Percentiles rank a stretch among this genome's conserved stretches.
Evolutionary conservation across 306 rosid genomes (phyloP).

Genomic region (Quercus glauca): DNA sequence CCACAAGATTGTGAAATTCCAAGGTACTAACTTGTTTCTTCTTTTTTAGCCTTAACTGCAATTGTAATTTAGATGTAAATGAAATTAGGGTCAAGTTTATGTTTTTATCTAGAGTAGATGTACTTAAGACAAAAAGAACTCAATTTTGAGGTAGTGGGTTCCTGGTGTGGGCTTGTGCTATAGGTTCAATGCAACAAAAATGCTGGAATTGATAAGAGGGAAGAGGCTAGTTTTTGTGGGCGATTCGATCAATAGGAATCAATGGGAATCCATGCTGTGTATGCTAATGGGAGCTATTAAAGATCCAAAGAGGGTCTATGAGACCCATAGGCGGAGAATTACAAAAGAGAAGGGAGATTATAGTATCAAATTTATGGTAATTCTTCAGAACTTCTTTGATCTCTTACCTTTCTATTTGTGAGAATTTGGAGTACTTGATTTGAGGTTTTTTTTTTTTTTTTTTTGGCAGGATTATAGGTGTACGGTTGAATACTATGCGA

Average conservation of each 20-base stretch:
- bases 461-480: conserved; percentile 73
- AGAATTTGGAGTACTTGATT: conserved; percentile 7
- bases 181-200: conserved; percentile 86
- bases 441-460: not conserved
- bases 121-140: not conserved
- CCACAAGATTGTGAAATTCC: conserved; percentile 63
- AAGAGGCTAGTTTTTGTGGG: conserved; percentile 95
- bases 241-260: conserved; percentile 90
- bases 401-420: not conserved
- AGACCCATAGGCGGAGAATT: conserved; percentile 75
- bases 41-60: conserved; percentile 4
- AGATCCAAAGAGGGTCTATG: conserved; percentile 77
- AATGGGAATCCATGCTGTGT: conserved; percentile 96
- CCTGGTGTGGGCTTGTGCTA: conserved; percentile 9
- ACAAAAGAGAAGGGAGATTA: conserved; percentile 77
- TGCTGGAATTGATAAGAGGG: conserved; percentile 86
- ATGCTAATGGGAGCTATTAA: conserved; percentile 65
- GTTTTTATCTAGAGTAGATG: not conserved
- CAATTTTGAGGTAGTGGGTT: conserved; percentile 18
- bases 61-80: not conserved
- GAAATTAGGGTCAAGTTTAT: not conserved
- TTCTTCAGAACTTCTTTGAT: conserved; percentile 19
- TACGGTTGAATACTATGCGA: conserved; percentile 77
- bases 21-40: conserved; percentile 41
- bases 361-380: conserved; percentile 89